Evolutionary conservation across 352 stramenopile species (phyloP).

Genomic region (Phytophthora fragariae): DNA sequence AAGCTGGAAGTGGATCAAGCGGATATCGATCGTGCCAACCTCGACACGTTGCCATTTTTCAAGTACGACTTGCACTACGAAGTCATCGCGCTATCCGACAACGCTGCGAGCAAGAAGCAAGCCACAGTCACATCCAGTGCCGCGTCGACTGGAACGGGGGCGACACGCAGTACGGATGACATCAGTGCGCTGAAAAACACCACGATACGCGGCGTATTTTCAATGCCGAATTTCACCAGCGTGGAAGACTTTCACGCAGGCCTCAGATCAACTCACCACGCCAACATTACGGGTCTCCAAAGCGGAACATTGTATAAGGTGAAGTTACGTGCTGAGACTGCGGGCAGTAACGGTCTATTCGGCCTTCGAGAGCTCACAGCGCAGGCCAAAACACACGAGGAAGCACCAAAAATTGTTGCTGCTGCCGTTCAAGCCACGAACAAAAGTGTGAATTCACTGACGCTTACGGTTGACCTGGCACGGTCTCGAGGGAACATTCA

Average conservation of each 20-base stretch:
- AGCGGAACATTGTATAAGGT: constrained; percentile 61
- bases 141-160: background rate
- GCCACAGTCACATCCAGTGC: constrained; percentile 16
- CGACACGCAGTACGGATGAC: constrained; percentile 27
- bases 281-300: constrained; percentile 48
- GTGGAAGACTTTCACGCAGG: constrained; percentile 42
- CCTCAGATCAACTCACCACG: constrained; percentile 34
- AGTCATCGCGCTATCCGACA: constrained; percentile 32
- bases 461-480: constrained; percentile 52
- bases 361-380: constrained; percentile 33
- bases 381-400: constrained; percentile 55
- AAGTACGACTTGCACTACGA: constrained; percentile 67
- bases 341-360: constrained; percentile 60
- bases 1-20: constrained; percentile 47
- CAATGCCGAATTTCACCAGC: constrained; percentile 47
- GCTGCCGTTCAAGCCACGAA: constrained; percentile 49
- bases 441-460: constrained; percentile 55
- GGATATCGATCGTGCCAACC: constrained; percentile 44
- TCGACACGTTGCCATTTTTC: constrained; percentile 48
- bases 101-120: constrained; percentile 20
- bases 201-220: constrained; percentile 37
- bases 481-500: constrained; percentile 55
- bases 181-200: constrained; percentile 28
- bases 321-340: constrained; percentile 56
- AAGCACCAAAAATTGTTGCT: constrained; percentile 51